These are phyloP conservation scores for Lactuca sativa DNA, from an alignment of 129 eudicot species.

Conservation along the genomic window DNA sequence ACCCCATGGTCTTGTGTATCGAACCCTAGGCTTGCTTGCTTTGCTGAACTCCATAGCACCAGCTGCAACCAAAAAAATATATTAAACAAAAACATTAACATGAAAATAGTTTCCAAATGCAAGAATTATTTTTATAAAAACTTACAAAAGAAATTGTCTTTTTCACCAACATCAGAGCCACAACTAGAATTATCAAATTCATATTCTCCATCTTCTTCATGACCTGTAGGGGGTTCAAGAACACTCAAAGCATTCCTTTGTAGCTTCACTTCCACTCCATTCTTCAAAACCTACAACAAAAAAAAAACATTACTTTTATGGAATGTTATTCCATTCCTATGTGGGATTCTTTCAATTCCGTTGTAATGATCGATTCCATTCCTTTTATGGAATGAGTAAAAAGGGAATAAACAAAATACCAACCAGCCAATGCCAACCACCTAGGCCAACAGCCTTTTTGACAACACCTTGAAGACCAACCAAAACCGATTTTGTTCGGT, in stretches of 20 bases:
- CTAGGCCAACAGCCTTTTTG: constrained; percentile 97
- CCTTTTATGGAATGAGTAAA: neutral
- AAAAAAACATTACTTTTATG: no score
- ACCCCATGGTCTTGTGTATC: constrained; percentile 68
- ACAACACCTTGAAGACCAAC: constrained; percentile 97
- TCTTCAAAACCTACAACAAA: constrained; percentile 67
- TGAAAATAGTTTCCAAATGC: neutral
- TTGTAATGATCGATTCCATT: no score
- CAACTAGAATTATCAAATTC: constrained; percentile 74
- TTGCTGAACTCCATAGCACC: constrained; percentile 61
- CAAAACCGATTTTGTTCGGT: constrained; percentile 91
- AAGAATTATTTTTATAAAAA: constrained; percentile 8
- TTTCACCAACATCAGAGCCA: constrained; percentile 57
- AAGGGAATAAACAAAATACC: neutral
- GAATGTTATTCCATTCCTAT: neutral
- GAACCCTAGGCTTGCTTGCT: constrained; percentile 76
- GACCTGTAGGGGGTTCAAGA: constrained; percentile 94
- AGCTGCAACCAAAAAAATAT: constrained; percentile 43
- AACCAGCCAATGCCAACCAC: constrained; percentile 99
- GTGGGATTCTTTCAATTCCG: neutral
- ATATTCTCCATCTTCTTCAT: constrained; percentile 78
- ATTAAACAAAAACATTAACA: neutral
- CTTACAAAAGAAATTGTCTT: constrained; percentile 58
- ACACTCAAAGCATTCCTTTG: constrained; percentile 97
- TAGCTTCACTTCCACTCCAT: constrained; percentile 96